Base-by-base conservation (phyloP, 345 rosid genomes). In the Salix koriyanagi region DNA sequence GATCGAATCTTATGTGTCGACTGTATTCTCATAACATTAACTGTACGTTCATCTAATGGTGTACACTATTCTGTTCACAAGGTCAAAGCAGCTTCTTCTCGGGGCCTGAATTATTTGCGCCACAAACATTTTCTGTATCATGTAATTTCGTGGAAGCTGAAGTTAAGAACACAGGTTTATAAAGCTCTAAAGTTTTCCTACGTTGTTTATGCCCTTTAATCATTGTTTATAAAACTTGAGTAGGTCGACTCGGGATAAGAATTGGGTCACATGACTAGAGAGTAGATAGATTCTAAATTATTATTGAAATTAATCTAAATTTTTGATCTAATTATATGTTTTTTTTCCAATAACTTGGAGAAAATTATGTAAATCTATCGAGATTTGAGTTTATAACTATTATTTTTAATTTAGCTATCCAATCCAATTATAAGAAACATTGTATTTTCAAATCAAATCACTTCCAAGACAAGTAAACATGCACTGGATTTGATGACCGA, bases 81-180 rank as follows among this genome's bases (percentile, higher is more conserved):
- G n/a, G 58, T 19, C 50, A 46, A 46, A 46, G 18, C 50, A 46
- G 50, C 50, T 46, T 46, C 14, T 46, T 14, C 50, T 46, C 18
- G 5, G 50, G 23, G 58, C 19, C 19, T 18, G n/a, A 52, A 16
- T 52, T 52, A 19, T 18, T 18, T 52, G 23, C 58, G 19, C 19
- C n/a, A 6, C 58, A 19, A 7, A 52, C 36, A 12, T 56, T 30
- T 8, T 37, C 25, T 46, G 23, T 14, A 26, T 11, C 62, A 64
- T 73, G 81, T 65, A 67, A 32, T 60, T 79, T 75, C 75, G 32
- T 41, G 75, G 82, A 70, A 75, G 34, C 70, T 50, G 62, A 41
- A 56, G 73, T n/a, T 16, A 60, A 69, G 0, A 52, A 52, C 58
- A 19, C 7, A 52, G 23, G 58, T 19, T 19, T 19, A 18, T n/a